Conservation (phyloP, 140 eudicot species). For the Anethum foeniculum region DNA sequence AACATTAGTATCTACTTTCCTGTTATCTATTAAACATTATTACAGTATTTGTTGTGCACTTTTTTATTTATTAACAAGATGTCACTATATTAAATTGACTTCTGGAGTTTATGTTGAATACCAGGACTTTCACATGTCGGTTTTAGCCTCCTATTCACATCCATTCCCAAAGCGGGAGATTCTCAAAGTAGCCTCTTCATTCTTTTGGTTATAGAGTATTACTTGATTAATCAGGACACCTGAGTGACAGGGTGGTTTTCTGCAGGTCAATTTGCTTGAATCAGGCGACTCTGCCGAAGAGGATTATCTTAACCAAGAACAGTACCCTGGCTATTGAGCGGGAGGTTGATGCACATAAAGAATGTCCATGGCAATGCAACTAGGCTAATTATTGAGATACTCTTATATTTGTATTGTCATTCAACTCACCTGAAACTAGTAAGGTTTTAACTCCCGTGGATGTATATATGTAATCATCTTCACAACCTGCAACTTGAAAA, state of each 20-base stretch:
- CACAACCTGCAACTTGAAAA: background rate
- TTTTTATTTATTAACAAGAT: background rate
- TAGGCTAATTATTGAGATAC: background rate
- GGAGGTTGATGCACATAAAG: slow-evolving; percentile 27
- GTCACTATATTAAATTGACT: background rate
- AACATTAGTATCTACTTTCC: background rate
- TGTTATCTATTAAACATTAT: background rate
- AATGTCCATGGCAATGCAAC: background rate
- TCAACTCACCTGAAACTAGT: background rate
- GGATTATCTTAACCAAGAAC: slow-evolving; percentile 24
- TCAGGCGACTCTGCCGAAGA: slow-evolving; percentile 25
- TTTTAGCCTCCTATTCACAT: slow-evolving; percentile 58
- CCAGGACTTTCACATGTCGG: slow-evolving; percentile 82
- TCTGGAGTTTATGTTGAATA: background rate
- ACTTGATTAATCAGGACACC: background rate
- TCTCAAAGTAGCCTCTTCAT: slow-evolving; percentile 45
- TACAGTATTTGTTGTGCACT: background rate
- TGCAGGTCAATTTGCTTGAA: slow-evolving; percentile 60
- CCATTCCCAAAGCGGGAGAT: slow-evolving; percentile 69
- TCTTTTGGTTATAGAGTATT: background rate
- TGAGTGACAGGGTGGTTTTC: background rate
- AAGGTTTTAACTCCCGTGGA: background rate
- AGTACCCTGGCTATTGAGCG: slow-evolving; percentile 30
- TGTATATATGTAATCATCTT: background rate
- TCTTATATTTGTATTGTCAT: background rate